Conservation (phyloP, 495 filamentous ascomycete genomes). For the Penicillium riverlandense region DNA sequence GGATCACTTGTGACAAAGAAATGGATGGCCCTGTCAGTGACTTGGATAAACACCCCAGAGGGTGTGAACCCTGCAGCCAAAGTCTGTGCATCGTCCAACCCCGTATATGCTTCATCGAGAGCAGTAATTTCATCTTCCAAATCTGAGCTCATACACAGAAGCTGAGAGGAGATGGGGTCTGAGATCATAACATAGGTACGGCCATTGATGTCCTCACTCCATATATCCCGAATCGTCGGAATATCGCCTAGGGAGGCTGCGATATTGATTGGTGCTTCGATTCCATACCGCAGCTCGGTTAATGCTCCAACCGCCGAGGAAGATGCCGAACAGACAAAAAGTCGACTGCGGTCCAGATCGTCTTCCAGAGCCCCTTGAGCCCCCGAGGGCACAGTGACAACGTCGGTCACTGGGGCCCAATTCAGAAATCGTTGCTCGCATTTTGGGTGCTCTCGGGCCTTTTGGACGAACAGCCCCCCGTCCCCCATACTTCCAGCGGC, state of each 20-base stretch:
- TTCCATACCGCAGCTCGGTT: slow-evolving; percentile 62
- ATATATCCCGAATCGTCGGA: slow-evolving; percentile 31
- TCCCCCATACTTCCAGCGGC: slow-evolving; percentile 75
- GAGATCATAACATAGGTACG: slow-evolving; percentile 32
- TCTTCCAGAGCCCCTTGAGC: slow-evolving; percentile 8
- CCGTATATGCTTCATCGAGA: slow-evolving; percentile 35
- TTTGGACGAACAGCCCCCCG: slow-evolving; percentile 68
- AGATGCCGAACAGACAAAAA: slow-evolving; percentile 37
- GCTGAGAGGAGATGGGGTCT: slow-evolving; percentile 30
- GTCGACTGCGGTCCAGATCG: slow-evolving; percentile 20
- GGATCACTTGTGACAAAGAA: slow-evolving; percentile 21
- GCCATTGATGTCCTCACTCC: slow-evolving; percentile 36
- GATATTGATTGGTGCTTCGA: slow-evolving; percentile 58
- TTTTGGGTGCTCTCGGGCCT: slow-evolving; percentile 41
- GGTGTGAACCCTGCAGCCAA: slow-evolving; percentile 43
- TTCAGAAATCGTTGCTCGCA: slow-evolving; percentile 61
- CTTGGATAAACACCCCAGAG: slow-evolving; percentile 41
- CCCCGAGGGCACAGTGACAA: slow-evolving; percentile 41
- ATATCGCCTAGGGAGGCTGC: slow-evolving; percentile 41
- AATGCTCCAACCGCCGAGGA: slow-evolving; percentile 49
- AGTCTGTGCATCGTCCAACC: slow-evolving; percentile 46
- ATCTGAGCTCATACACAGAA: slow-evolving; percentile 27
- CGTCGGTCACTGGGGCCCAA: slow-evolving; percentile 77
- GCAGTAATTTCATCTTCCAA: slow-evolving; percentile 30
- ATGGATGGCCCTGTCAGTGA: slow-evolving; percentile 45